phyloP scores from a whole-genome alignment of 2,329 filamentous ascomycete species.

The Colletotrichum acutatum region DNA sequence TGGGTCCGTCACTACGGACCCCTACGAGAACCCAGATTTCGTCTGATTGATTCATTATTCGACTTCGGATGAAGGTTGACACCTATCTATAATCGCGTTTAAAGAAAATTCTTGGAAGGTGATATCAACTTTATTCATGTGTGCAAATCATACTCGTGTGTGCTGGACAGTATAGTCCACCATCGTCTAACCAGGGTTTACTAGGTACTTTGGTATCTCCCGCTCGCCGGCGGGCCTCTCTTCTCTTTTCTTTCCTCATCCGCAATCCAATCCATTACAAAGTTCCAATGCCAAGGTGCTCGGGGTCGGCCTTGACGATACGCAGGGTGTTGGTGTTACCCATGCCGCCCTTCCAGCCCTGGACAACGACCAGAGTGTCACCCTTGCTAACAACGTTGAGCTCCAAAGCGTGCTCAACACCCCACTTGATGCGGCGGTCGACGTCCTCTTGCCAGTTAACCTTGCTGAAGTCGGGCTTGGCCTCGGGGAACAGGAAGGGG shows the following conservation, averaged over 20 bases:
- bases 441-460: slow-evolving; percentile 99
- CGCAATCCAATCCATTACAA: slow-evolving; percentile 36
- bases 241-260: slow-evolving; percentile 2
- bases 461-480: slow-evolving; percentile 93
- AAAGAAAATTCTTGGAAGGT: not conserved
- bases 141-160: slow-evolving; percentile 32
- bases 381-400: slow-evolving; percentile 80
- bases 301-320: slow-evolving; percentile 70
- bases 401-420: slow-evolving; percentile 85
- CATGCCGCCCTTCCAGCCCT: slow-evolving; percentile 93
- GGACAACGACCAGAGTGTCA: slow-evolving; percentile 83
- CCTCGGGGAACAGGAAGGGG: slow-evolving; percentile 93
- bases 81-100: not conserved
- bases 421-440: slow-evolving; percentile 97
- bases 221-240: slow-evolving; percentile 25
- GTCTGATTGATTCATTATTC: not conserved
- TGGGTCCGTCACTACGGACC: not conserved
- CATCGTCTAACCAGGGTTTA: slow-evolving; percentile 35
- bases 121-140: slow-evolving; percentile 27
- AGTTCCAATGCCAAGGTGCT: slow-evolving; percentile 67
- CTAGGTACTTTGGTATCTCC: slow-evolving; percentile 33
- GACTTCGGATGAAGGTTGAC: not conserved
- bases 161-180: slow-evolving; percentile 20
- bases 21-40: not conserved
- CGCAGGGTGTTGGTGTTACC: slow-evolving; percentile 88